Evolutionary conservation across 257 asterid genomes (phyloP).

Genomic region (Ilex asprella): DNA sequence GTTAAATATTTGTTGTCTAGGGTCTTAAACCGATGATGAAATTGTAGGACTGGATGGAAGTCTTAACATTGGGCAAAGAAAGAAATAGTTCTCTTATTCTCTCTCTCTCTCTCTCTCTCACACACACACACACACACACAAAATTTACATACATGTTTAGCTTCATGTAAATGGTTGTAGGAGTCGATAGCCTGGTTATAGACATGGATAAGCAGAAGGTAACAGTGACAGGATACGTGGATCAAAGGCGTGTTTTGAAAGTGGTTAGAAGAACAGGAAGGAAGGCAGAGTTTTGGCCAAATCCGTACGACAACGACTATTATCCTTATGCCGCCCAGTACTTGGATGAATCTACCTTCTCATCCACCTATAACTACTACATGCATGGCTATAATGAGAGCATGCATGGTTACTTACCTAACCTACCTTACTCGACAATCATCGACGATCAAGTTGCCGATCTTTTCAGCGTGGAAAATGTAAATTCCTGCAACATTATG

Average conservation of each 20-base stretch:
- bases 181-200: slow-evolving; percentile 44
- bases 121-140: too few relatives aligned
- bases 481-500: slow-evolving; percentile 44
- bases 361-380: slow-evolving; percentile 43
- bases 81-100: too few relatives aligned
- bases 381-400: slow-evolving; percentile 47
- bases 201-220: slow-evolving; percentile 65
- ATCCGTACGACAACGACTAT: slow-evolving; percentile 47
- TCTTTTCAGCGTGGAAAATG: slow-evolving; percentile 48
- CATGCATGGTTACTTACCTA: slow-evolving; percentile 46
- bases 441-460: slow-evolving; percentile 34
- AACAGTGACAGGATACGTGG: slow-evolving; percentile 47
- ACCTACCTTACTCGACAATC: slow-evolving; percentile 27
- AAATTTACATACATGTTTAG: too few relatives aligned
- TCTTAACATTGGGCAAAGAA: too few relatives aligned
- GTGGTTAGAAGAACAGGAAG: slow-evolving; percentile 40
- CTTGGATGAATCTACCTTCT: slow-evolving; percentile 38
- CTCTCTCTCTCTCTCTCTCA: too few relatives aligned
- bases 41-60: too few relatives aligned
- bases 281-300: slow-evolving; percentile 57
- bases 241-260: slow-evolving; percentile 34
- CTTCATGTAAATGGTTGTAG: slow-evolving; percentile 18
- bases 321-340: slow-evolving; percentile 38
- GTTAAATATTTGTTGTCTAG: too few relatives aligned
- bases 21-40: too few relatives aligned